These are phyloP conservation scores for Fonsecaea multimorphosa DNA, from an alignment of 2,329 filamentous ascomycete species.

Conservation along the genomic window DNA sequence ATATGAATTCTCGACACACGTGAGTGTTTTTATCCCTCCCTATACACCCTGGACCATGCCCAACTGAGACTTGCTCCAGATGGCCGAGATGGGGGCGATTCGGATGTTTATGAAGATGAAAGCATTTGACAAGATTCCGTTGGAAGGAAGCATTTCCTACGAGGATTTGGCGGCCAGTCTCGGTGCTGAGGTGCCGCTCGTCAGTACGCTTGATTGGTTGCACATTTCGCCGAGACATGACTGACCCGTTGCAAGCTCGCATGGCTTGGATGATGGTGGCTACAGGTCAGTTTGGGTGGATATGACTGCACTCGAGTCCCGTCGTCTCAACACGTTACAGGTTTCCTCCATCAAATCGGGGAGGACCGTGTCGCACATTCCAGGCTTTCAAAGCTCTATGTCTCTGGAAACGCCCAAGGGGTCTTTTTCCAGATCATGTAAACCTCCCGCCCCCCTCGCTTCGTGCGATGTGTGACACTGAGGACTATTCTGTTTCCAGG, in stretches of 20 bases:
- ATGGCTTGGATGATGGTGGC: constrained; percentile 2
- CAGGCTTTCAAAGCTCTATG: constrained; percentile 1
- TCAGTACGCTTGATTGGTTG: constrained; percentile 32
- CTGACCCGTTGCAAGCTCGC: background rate
- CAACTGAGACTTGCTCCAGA: constrained; percentile 2
- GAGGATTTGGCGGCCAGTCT: constrained; percentile 36
- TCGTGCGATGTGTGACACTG: constrained; percentile 2
- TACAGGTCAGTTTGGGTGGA: background rate
- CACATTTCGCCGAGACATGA: background rate
- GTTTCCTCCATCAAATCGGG: constrained; percentile 1
- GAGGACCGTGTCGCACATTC: constrained; percentile 1
- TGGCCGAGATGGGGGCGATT: constrained; percentile 1
- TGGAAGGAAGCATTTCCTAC: constrained; percentile 39
- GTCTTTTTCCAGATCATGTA: constrained; percentile 2
- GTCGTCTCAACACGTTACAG: background rate
- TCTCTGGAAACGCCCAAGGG: constrained; percentile 1
- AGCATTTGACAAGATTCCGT: constrained; percentile 37
- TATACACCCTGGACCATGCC: background rate
- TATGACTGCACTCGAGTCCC: background rate
- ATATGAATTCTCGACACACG: constrained; percentile 2
- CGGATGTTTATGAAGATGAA: constrained; percentile 2
- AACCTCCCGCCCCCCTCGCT: background rate
- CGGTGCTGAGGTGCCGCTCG: constrained; percentile 39
- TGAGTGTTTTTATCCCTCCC: background rate
- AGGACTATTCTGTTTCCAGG: constrained; percentile 1